phyloP scores from a whole-genome alignment of 2,329 filamentous ascomycete species.

The Neoscytalidium dimidiatum region DNA sequence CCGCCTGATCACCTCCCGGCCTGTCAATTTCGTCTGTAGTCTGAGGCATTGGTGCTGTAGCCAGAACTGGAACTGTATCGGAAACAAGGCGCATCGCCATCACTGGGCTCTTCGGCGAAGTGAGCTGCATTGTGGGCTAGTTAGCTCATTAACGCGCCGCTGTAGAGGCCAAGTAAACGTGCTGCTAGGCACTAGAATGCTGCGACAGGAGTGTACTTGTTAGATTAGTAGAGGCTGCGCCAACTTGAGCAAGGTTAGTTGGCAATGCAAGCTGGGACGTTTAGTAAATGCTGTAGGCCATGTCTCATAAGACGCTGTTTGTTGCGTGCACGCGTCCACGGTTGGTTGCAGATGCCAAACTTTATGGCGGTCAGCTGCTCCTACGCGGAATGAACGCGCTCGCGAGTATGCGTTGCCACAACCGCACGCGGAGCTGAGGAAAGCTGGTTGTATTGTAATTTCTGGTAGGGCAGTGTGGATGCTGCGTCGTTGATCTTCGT shows the following conservation, averaged over 20 bases:
- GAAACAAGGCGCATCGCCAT: not conserved
- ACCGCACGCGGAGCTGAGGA: no score
- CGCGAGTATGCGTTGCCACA: no score
- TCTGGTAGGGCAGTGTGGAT: no score
- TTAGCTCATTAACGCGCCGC: no score
- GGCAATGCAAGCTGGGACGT: not conserved
- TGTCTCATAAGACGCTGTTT: not conserved
- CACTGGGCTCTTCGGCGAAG: not conserved
- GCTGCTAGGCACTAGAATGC: not conserved
- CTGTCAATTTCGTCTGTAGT: not conserved
- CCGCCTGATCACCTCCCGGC: conserved; percentile 23
- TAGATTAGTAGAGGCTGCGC: not conserved
- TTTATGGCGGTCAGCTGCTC: no score
- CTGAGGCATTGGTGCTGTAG: not conserved
- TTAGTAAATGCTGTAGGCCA: not conserved
- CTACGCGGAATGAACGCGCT: no score
- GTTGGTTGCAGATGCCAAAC: no score
- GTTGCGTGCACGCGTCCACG: no score
- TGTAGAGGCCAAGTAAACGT: not conserved
- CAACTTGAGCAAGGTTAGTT: not conserved
- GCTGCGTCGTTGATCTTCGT: not conserved
- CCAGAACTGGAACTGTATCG: not conserved
- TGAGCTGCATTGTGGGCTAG: not conserved
- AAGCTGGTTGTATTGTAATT: no score
- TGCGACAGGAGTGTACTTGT: not conserved